These are phyloP conservation scores for Moesziomyces sp. DNA, from an alignment of 1,284 basidiomycete genomes.

Conservation along the genomic window DNA sequence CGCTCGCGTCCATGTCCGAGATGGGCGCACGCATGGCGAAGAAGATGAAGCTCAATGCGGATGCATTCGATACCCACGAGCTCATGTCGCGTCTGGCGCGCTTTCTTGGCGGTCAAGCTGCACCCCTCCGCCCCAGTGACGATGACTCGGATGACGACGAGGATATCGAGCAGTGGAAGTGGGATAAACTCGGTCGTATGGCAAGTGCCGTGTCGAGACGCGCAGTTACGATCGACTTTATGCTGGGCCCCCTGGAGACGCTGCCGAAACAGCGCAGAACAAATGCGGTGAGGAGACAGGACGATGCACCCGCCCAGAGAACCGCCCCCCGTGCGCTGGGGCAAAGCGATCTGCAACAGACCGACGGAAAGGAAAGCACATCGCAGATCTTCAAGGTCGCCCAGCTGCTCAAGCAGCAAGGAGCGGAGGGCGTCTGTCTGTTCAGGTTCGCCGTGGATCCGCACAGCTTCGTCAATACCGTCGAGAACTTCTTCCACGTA, in stretches of 20 bases:
- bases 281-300: constrained; percentile 1
- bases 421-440: constrained; percentile 73
- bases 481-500: constrained; percentile 92
- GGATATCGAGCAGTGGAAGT: constrained; percentile 50
- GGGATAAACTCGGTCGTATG: constrained; percentile 49
- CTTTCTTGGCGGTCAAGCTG: constrained; percentile 48
- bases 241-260: constrained; percentile 63
- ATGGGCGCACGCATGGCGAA: constrained; percentile 60
- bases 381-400: constrained; percentile 60
- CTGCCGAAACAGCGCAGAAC: constrained; percentile 33
- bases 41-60: constrained; percentile 56
- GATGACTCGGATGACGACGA: constrained; percentile 33
- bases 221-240: constrained; percentile 56
- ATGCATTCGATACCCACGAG: constrained; percentile 63
- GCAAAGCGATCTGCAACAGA: constrained; percentile 51
- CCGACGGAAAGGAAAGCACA: constrained; percentile 57
- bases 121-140: constrained; percentile 4
- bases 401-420: constrained; percentile 70
- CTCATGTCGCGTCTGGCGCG: constrained; percentile 49
- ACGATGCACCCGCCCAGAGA: constrained; percentile 26
- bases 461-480: constrained; percentile 85
- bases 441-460: constrained; percentile 89
- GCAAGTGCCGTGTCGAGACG: constrained; percentile 46
- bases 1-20: constrained; percentile 55
- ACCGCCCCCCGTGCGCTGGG: constrained; percentile 39